These are phyloP conservation scores for Ceratobasidium sp. DNA, from an alignment of 1,284 basidiomycete genomes.

Conservation along the genomic window DNA sequence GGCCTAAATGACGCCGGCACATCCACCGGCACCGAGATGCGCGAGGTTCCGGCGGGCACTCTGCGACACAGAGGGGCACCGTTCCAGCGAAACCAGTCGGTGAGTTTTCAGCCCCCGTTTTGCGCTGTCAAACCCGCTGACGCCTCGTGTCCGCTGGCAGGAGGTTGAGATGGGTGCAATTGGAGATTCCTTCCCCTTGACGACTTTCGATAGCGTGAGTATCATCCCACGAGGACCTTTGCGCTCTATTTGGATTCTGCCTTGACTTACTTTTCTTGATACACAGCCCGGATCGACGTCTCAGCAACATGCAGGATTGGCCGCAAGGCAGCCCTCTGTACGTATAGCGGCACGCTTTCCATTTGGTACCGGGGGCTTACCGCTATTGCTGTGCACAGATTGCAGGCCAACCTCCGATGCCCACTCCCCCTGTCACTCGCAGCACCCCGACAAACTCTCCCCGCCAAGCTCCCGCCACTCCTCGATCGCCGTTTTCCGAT, in stretches of 20 bases:
- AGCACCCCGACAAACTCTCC: constrained; percentile 3
- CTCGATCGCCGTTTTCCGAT: constrained; percentile 36
- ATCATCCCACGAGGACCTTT: constrained; percentile 11
- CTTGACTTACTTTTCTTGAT: constrained; percentile 17
- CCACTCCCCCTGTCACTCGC: not conserved
- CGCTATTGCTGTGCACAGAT: not conserved
- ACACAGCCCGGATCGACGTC: not conserved
- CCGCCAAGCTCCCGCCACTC: not conserved
- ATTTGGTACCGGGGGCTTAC: not conserved
- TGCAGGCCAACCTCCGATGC: constrained; percentile 1
- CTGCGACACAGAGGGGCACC: constrained; percentile 17
- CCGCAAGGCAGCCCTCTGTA: constrained; percentile 10
- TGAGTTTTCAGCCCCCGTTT: constrained; percentile 4
- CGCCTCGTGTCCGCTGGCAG: constrained; percentile 36
- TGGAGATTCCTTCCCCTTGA: constrained; percentile 21
- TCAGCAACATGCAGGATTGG: not conserved
- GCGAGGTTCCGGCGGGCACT: constrained; percentile 15
- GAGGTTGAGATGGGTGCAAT: constrained; percentile 32
- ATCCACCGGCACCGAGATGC: constrained; percentile 34
- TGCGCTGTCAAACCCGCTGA: constrained; percentile 20
- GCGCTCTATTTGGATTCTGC: constrained; percentile 1
- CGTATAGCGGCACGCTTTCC: not conserved
- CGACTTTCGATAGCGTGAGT: constrained; percentile 23
- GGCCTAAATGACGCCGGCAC: not conserved
- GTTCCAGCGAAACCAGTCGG: constrained; percentile 27